Percentiles rank a stretch among this genome's conserved stretches.
Conservation (phyloP, 805 yeast genomes). For the Cyberlindnera lachancei region DNA sequence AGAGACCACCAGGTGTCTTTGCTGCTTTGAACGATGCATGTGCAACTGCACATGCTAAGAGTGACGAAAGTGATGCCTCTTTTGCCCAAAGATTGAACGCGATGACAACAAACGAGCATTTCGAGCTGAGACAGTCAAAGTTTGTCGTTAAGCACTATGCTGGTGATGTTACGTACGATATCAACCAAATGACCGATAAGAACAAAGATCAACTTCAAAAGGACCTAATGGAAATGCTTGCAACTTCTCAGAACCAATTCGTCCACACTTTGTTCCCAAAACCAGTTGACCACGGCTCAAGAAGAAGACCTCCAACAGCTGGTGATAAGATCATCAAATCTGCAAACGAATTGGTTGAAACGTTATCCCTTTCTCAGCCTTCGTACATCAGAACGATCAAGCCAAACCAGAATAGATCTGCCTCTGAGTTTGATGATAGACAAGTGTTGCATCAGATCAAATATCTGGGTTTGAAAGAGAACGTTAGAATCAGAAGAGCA, state of each 20-base stretch:
- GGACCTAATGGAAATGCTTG: slow-evolving; percentile 74
- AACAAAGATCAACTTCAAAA: slow-evolving; percentile 91
- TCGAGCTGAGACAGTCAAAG: slow-evolving; percentile 81
- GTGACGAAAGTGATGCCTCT: slow-evolving; percentile 92
- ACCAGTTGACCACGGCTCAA: slow-evolving; percentile 55
- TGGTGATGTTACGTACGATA: slow-evolving; percentile 94
- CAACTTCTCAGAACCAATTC: slow-evolving; percentile 64
- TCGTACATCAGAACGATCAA: slow-evolving; percentile 96
- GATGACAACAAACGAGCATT: slow-evolving; percentile 77
- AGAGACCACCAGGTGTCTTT: slow-evolving; percentile 93
- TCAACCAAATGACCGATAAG: slow-evolving; percentile 87
- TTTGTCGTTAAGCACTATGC: slow-evolving; percentile 95
- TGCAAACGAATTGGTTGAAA: slow-evolving; percentile 85
- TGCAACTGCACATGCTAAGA: slow-evolving; percentile 98
- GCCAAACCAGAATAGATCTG: slow-evolving; percentile 90
- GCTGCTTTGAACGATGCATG: slow-evolving; percentile 95
- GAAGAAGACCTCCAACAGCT: slow-evolving; percentile 90
- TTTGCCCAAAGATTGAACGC: slow-evolving; percentile 86
- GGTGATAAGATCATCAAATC: slow-evolving; percentile 88
- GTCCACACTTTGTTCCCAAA: slow-evolving; percentile 54
- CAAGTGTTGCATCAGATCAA: slow-evolving; percentile 95
- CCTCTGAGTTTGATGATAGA: slow-evolving; percentile 78
- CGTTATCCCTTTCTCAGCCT: slow-evolving; percentile 85
- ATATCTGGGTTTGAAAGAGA: slow-evolving; percentile 92
- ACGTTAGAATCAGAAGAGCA: slow-evolving; percentile 95